Percentiles rank a stretch among this genome's conserved stretches.
phyloP scores from a whole-genome alignment of 2,329 filamentous ascomycete genomes.

The Nannizziopsis barbatae region DNA sequence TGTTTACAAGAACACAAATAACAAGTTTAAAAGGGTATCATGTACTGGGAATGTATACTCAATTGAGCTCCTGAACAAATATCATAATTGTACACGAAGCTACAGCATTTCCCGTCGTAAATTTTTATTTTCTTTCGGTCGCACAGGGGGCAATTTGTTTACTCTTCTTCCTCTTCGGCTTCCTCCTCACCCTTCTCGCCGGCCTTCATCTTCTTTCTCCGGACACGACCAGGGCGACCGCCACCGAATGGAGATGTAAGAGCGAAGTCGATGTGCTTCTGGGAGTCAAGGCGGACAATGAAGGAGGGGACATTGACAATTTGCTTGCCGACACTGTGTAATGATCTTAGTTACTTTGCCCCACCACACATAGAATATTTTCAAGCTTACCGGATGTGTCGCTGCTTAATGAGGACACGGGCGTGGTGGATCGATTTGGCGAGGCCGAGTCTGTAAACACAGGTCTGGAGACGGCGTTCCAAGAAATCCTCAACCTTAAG shows the following conservation, averaged over 20 bases:
- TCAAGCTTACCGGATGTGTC: conserved; percentile 68
- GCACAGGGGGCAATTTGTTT: conserved; percentile 27
- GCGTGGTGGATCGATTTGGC: conserved; percentile 99
- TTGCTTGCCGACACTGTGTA: conserved; percentile 84
- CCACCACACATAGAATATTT: neutral
- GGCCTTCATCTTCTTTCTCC: conserved; percentile 99
- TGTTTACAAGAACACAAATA: neutral
- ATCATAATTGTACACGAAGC: conserved; percentile 7
- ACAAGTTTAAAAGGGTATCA: neutral
- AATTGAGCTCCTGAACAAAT: conserved; percentile 6
- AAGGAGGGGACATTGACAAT: conserved; percentile 99
- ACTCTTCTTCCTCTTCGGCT: conserved; percentile 71
- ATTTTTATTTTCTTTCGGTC: neutral
- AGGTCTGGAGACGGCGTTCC: conserved; percentile 98
- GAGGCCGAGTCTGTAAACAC: conserved; percentile 99
- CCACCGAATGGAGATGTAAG: conserved; percentile 96
- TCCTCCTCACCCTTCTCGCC: conserved; percentile 56
- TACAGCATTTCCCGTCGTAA: neutral
- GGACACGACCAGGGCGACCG: conserved; percentile 91
- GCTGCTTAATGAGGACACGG: conserved; percentile 98
- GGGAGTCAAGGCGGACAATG: conserved; percentile 98
- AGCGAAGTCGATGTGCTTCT: conserved; percentile 99
- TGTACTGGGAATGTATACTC: conserved; percentile 5
- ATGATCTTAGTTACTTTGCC: neutral
- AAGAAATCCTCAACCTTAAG: conserved; percentile 99